Conservation (phyloP, 257 asterid genomes). For the Ballota nigra region DNA sequence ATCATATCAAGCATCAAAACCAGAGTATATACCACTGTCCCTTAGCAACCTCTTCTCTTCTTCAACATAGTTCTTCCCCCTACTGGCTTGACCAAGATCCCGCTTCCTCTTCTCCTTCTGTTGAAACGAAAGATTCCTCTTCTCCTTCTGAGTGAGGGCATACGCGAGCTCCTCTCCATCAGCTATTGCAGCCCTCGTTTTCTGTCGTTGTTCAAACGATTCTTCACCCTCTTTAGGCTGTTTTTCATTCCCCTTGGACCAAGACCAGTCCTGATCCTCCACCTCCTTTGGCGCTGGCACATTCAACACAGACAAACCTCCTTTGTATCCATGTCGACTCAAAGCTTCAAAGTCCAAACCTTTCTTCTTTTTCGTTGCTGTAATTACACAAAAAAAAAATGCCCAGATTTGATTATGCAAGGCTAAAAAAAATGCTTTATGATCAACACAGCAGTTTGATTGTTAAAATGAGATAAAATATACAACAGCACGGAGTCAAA, state of each 20-base stretch:
- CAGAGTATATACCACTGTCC: constrained; percentile 88
- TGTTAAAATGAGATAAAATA: too few species aligned
- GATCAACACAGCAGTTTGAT: neutral
- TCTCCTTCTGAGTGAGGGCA: constrained; percentile 49
- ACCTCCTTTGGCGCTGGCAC: constrained; percentile 84
- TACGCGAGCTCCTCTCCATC: constrained; percentile 60
- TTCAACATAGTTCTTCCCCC: constrained; percentile 98
- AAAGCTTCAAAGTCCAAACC: constrained; percentile 77
- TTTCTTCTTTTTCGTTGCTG: constrained; percentile 62
- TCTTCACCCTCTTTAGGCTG: constrained; percentile 59
- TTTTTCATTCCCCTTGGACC: constrained; percentile 71
- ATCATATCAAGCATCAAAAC: constrained; percentile 70
- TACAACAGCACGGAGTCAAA: too few species aligned
- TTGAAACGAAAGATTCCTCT: too few species aligned
- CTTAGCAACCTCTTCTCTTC: constrained; percentile 95
- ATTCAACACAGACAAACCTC: constrained; percentile 78
- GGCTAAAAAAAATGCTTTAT: too few species aligned
- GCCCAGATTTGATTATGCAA: neutral
- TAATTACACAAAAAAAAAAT: constrained; percentile 11
- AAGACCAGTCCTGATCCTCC: constrained; percentile 76
- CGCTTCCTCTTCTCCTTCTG: too few species aligned
- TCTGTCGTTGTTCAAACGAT: constrained; percentile 65
- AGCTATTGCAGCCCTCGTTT: constrained; percentile 57
- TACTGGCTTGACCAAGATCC: constrained; percentile 89
- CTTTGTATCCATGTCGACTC: constrained; percentile 76